Evolutionary conservation across 768 basidiomycete genomes (phyloP).

Genomic region (Phanerodontia chrysosporium): DNA sequence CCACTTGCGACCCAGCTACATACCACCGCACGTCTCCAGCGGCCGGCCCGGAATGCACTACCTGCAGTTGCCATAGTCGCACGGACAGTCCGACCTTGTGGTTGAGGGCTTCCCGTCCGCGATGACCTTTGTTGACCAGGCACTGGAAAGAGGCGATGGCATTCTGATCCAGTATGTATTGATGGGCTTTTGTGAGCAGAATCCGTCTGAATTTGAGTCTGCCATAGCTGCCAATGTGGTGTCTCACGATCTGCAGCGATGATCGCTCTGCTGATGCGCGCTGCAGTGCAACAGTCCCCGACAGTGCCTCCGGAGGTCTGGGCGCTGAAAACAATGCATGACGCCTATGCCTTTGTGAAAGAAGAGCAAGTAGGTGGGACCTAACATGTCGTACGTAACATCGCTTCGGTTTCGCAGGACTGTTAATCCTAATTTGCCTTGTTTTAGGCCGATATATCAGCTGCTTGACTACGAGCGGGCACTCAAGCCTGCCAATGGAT

Average conservation of each 20-base stretch:
- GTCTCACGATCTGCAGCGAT: too few relatives aligned
- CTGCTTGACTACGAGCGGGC: too few relatives aligned
- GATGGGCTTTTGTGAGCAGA: not conserved
- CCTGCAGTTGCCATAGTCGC: too few relatives aligned
- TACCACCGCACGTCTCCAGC: slow-evolving; percentile 59
- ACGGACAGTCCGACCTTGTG: too few relatives aligned
- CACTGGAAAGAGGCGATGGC: too few relatives aligned
- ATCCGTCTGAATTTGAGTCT: not conserved
- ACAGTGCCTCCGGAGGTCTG: slow-evolving; percentile 71
- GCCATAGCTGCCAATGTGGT: slow-evolving; percentile 80
- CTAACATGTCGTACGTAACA: slow-evolving; percentile 96
- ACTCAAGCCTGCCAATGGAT: too few relatives aligned
- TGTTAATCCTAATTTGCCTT: too few relatives aligned
- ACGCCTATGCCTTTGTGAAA: slow-evolving; percentile 88
- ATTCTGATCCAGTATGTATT: slow-evolving; percentile 78
- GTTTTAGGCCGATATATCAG: too few relatives aligned
- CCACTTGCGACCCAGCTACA: slow-evolving; percentile 44
- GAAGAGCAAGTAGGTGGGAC: slow-evolving; percentile 83
- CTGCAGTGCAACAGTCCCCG: slow-evolving; percentile 64
- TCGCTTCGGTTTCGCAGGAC: too few relatives aligned
- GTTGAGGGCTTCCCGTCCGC: too few relatives aligned
- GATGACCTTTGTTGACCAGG: too few relatives aligned
- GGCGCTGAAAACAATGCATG: slow-evolving; percentile 84
- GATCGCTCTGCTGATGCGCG: slow-evolving; percentile 91
- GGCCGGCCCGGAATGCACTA: too few relatives aligned